Evolutionary conservation across 352 stramenopile genomes (phyloP).

Genomic region (Phytophthora sp.): DNA sequence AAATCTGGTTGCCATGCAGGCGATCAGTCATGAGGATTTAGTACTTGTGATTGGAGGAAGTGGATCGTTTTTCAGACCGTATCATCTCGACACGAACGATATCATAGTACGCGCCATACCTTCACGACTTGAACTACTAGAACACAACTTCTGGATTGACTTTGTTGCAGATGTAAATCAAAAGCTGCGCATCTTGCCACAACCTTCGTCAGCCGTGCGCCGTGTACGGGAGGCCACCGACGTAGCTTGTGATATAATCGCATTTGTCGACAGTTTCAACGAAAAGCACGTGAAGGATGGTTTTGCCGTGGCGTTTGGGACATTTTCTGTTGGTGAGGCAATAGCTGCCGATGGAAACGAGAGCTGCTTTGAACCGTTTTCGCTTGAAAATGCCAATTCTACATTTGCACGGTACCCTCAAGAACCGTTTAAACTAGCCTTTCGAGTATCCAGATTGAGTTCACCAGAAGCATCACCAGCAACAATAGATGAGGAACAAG

Average conservation of each 20-base stretch:
- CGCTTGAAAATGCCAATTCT: conserved; percentile 32
- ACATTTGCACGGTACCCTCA: conserved; percentile 41
- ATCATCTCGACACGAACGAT: conserved; percentile 86
- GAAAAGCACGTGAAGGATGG: conserved; percentile 57
- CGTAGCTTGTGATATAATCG: conserved; percentile 46
- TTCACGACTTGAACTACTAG: conserved; percentile 64
- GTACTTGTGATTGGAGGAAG: conserved; percentile 73
- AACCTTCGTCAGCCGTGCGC: conserved; percentile 49
- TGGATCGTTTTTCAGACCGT: conserved; percentile 84
- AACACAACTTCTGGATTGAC: conserved; percentile 87
- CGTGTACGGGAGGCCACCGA: conserved; percentile 38
- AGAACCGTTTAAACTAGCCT: conserved; percentile 71
- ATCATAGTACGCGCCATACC: conserved; percentile 78
- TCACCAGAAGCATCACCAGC: neutral
- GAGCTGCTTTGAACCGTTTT: conserved; percentile 47
- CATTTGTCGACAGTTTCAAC: conserved; percentile 67
- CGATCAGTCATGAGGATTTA: conserved; percentile 29
- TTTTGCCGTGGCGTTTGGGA: conserved; percentile 65
- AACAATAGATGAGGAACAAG: conserved; percentile 1
- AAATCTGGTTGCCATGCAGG: conserved; percentile 37
- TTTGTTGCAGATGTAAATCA: conserved; percentile 80
- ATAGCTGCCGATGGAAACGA: conserved; percentile 47
- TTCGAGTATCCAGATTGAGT: conserved; percentile 51
- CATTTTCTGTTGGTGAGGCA: conserved; percentile 41
- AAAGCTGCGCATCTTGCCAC: conserved; percentile 65